phyloP scores from a whole-genome alignment of 345 rosid species.

The Passiflora organensis region DNA sequence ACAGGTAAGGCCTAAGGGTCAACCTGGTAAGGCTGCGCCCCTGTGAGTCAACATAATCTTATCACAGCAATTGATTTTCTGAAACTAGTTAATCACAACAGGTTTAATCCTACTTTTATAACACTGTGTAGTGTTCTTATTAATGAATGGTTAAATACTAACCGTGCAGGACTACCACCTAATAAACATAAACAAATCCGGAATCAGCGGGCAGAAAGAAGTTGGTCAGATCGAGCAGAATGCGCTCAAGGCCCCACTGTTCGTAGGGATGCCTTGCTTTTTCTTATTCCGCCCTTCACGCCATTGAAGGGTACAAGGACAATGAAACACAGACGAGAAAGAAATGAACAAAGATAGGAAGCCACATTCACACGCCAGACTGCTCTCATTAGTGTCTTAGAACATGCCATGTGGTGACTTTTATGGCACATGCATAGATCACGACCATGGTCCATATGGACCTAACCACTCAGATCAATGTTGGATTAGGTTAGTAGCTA shows the following conservation, averaged over 20 bases:
- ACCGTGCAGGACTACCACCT: neutral
- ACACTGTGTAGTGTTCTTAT: neutral
- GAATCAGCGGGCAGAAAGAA: slow-evolving; percentile 17
- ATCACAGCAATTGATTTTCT: neutral
- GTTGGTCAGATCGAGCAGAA: slow-evolving; percentile 3
- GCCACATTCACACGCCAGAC: neutral
- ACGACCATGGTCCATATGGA: neutral
- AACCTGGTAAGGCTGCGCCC: neutral
- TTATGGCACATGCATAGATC: neutral
- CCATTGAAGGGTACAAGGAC: slow-evolving; percentile 26
- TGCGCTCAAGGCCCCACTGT: slow-evolving; percentile 17
- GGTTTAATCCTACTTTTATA: neutral
- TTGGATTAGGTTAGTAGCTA: neutral
- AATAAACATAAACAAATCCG: slow-evolving; percentile 7
- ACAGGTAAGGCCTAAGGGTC: neutral
- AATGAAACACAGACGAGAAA: neutral
- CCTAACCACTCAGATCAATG: neutral
- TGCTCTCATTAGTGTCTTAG: neutral
- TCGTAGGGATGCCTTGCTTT: slow-evolving; percentile 4
- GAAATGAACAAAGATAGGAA: neutral
- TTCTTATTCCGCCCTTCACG: slow-evolving; percentile 45
- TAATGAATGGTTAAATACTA: neutral
- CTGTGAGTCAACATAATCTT: neutral
- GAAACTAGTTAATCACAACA: neutral
- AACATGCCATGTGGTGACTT: neutral